phyloP scores from a whole-genome alignment of 306 rosid species.

The Cicer cuneatum region DNA sequence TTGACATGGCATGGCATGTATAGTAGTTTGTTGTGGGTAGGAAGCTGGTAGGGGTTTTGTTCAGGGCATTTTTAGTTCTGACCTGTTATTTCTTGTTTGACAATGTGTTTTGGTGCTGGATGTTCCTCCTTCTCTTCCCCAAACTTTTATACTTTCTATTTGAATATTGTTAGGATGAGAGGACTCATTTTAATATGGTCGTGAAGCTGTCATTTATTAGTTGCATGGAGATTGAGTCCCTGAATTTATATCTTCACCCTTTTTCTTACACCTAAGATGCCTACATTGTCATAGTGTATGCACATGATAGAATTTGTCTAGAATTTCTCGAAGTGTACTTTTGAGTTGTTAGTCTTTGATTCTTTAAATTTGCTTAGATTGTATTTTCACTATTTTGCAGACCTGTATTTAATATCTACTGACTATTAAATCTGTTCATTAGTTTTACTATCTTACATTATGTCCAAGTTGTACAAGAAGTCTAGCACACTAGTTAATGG shows the following conservation, averaged over 20 bases:
- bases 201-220: constrained; percentile 16
- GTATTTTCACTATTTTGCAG: background rate
- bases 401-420: constrained; percentile 10
- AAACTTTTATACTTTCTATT: constrained; percentile 16
- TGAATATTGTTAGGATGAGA: constrained; percentile 24
- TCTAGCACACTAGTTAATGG: constrained; percentile 10
- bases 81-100: constrained; percentile 23
- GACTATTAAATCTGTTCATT: constrained; percentile 4
- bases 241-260: constrained; percentile 11
- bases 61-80: constrained; percentile 33
- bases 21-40: constrained; percentile 20
- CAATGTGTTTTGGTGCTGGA: constrained; percentile 29
- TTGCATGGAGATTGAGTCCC: constrained; percentile 25
- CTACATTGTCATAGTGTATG: background rate
- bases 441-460: constrained; percentile 22
- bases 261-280: background rate
- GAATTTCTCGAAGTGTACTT: background rate
- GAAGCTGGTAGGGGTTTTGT: constrained; percentile 31
- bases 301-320: constrained; percentile 27
- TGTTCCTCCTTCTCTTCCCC: constrained; percentile 10
- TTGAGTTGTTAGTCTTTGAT: constrained; percentile 13
- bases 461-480: constrained; percentile 6
- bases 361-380: background rate
- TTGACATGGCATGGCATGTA: constrained; percentile 19
- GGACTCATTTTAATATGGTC: background rate